A percentile compares a stretch with the other conserved stretches of the same genome.
Conservation (phyloP, 164 flowering plant genomes). For the Vitis labrusca region DNA sequence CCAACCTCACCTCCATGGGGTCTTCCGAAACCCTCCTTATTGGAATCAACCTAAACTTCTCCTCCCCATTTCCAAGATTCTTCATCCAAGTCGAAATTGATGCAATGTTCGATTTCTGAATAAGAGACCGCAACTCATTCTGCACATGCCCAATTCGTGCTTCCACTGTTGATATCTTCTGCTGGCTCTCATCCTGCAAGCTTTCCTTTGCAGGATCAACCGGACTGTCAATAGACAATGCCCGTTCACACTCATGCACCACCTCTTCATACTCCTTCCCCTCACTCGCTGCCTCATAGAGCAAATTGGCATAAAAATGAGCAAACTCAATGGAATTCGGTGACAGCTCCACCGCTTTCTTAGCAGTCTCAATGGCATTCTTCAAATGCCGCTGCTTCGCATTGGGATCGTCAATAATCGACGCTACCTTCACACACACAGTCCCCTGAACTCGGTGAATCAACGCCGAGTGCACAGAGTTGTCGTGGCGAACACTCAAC, state of each 20-base stretch:
- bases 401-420: constrained; percentile 67
- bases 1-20: constrained; percentile 80
- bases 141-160: constrained; percentile 67
- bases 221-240: constrained; percentile 65
- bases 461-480: constrained; percentile 41
- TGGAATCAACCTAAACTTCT: constrained; percentile 85
- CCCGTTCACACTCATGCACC: constrained; percentile 83
- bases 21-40: constrained; percentile 71
- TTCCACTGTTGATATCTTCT: constrained; percentile 49
- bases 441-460: constrained; percentile 82
- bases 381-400: constrained; percentile 65
- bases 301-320: constrained; percentile 82
- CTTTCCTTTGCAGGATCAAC: constrained; percentile 89
- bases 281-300: constrained; percentile 76
- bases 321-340: constrained; percentile 87
- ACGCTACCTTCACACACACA: constrained; percentile 66
- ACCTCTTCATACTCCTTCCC: constrained; percentile 80
- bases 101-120: constrained; percentile 77
- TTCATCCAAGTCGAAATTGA: constrained; percentile 93
- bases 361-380: constrained; percentile 71
- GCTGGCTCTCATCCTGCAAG: constrained; percentile 83
- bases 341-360: constrained; percentile 57
- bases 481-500: constrained; percentile 34
- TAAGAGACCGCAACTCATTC: constrained; percentile 58
- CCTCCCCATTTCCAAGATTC: constrained; percentile 78